phyloP scores from a whole-genome alignment of 1,139 yeast species.

The Blastobotrys aristatus region DNA sequence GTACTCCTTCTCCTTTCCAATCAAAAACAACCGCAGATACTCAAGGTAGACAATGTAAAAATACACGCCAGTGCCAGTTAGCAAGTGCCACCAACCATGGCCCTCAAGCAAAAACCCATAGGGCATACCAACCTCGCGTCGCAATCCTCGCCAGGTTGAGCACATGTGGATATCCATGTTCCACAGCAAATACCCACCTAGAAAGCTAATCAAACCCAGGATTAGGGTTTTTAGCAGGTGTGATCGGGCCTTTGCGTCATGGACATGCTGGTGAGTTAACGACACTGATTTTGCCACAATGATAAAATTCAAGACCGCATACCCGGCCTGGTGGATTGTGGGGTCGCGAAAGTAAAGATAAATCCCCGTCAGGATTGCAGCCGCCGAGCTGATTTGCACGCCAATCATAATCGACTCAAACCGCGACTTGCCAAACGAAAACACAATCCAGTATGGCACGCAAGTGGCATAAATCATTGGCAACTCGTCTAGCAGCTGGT shows the following conservation, averaged over 20 bases:
- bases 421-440: conserved; percentile 53
- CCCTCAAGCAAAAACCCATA: conserved; percentile 84
- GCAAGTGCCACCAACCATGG: conserved; percentile 98
- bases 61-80: conserved; percentile 81
- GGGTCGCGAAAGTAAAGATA: conserved; percentile 75
- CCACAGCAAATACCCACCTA: conserved; percentile 76
- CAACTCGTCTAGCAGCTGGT: conserved; percentile 85
- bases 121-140: conserved; percentile 78
- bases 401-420: conserved; percentile 35
- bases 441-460: conserved; percentile 87
- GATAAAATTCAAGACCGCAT: conserved; percentile 56
- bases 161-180: conserved; percentile 82
- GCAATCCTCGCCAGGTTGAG: conserved; percentile 50
- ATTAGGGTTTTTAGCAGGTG: conserved; percentile 52
- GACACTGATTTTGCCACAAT: conserved; percentile 54
- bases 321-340: conserved; percentile 78
- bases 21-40: conserved; percentile 59
- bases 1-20: conserved; percentile 49
- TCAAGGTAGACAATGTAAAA: conserved; percentile 56
- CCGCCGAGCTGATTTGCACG: conserved; percentile 35
- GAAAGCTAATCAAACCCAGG: conserved; percentile 59
- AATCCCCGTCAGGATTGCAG: conserved; percentile 53
- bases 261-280: conserved; percentile 49
- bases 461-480: conserved; percentile 99
- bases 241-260: conserved; percentile 42